Evolutionary conservation across 208 protist species (phyloP).

Genomic region (Trypanosoma platydactyli): DNA sequence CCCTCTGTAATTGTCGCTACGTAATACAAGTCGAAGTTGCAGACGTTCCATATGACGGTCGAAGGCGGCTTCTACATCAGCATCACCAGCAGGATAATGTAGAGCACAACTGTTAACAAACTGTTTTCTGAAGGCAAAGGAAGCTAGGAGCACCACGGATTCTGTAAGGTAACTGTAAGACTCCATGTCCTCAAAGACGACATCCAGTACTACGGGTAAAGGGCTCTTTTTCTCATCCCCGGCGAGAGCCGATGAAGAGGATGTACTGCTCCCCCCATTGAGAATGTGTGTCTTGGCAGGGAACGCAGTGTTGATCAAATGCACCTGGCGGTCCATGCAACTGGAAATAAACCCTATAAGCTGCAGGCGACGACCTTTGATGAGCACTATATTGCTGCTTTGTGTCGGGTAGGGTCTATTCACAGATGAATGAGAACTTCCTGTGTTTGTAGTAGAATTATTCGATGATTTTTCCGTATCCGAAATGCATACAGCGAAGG

Average conservation of each 20-base stretch:
- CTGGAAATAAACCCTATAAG: conserved; percentile 30
- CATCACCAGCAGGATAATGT: conserved; percentile 47
- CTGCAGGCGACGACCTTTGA: conserved; percentile 26
- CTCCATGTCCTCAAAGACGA: conserved; percentile 64
- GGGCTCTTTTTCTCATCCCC: conserved; percentile 13
- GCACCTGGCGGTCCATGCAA: conserved; percentile 25
- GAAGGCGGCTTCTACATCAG: conserved; percentile 68
- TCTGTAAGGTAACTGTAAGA: conserved; percentile 61
- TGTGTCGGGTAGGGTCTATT: conserved; percentile 7
- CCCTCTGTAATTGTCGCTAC: conserved; percentile 47
- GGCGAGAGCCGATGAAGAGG: not conserved
- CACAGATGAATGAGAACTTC: not conserved
- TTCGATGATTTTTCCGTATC: conserved; percentile 51
- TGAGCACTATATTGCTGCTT: conserved; percentile 13
- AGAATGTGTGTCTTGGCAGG: not conserved
- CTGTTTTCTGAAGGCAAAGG: conserved; percentile 82
- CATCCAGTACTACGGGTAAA: conserved; percentile 40
- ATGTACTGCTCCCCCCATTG: conserved; percentile 2
- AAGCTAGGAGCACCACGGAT: conserved; percentile 70
- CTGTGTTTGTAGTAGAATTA: conserved; percentile 12
- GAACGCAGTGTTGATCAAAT: conserved; percentile 12
- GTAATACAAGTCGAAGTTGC: conserved; percentile 54
- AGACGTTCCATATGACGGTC: conserved; percentile 75
- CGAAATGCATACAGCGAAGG: conserved; percentile 78
- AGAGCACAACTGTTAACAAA: conserved; percentile 78